Percentiles rank a stretch among this genome's conserved stretches.
These are phyloP conservation scores for Rubia yunnanensis DNA, from an alignment of 257 asterid species.

Conservation along the genomic window DNA sequence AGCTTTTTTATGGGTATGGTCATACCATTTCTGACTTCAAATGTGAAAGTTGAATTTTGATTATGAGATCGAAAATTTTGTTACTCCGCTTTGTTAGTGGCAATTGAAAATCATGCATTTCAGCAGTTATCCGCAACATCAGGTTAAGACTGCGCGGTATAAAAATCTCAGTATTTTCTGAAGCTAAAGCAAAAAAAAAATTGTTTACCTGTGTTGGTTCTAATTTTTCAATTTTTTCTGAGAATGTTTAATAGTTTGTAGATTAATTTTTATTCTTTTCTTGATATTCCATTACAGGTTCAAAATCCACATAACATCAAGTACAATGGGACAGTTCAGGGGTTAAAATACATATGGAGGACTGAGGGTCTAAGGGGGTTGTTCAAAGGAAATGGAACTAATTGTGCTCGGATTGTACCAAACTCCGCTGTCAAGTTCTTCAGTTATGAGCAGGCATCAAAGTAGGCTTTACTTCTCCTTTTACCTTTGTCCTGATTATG, in stretches of 20 bases:
- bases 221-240: not conserved
- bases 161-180: not conserved
- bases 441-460: slow-evolving; percentile 99
- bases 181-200: not conserved
- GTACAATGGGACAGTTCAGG: slow-evolving; percentile 77
- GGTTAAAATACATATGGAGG: slow-evolving; percentile 73
- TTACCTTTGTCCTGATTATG: not conserved
- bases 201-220: not conserved
- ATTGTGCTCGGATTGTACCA: slow-evolving; percentile 90
- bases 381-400: slow-evolving; percentile 87
- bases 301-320: slow-evolving; percentile 85
- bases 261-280: not conserved
- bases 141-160: not conserved
- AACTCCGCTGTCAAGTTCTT: slow-evolving; percentile 99
- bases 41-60: not conserved
- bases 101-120: not conserved
- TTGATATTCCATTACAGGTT: slow-evolving; percentile 36
- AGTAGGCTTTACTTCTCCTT: slow-evolving; percentile 33
- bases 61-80: not conserved
- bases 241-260: not conserved
- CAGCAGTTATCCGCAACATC: not conserved
- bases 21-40: not conserved
- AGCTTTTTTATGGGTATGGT: not conserved
- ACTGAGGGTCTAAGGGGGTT: slow-evolving; percentile 75
- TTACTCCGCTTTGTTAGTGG: not conserved